These are phyloP conservation scores for Elsinoe perseae DNA, from an alignment of 2,329 filamentous ascomycete species.

Conservation along the genomic window DNA sequence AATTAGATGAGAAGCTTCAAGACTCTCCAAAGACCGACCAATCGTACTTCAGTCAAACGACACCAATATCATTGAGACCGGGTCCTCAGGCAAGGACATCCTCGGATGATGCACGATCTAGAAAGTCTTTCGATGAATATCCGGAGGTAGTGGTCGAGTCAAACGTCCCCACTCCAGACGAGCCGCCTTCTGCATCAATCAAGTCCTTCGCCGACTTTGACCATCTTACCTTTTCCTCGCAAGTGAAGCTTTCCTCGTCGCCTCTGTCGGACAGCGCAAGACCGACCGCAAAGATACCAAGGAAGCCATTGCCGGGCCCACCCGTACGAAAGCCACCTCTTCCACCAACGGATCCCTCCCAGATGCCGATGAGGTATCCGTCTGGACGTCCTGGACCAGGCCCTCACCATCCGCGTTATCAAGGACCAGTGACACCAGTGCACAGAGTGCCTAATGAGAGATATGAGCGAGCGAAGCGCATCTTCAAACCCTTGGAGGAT, in stretches of 20 bases:
- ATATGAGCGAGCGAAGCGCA: slow-evolving; percentile 42
- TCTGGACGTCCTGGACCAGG: slow-evolving; percentile 5
- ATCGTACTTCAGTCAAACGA: not conserved
- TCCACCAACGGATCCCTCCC: slow-evolving; percentile 24
- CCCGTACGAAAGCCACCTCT: slow-evolving; percentile 29
- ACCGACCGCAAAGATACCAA: slow-evolving; percentile 15
- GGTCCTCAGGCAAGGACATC: not conserved
- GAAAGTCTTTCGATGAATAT: not conserved
- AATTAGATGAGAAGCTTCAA: slow-evolving; percentile 11
- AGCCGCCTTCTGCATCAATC: slow-evolving; percentile 15
- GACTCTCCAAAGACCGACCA: slow-evolving; percentile 9
- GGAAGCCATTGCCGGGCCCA: slow-evolving; percentile 24
- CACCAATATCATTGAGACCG: not conserved
- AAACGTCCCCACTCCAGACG: slow-evolving; percentile 7
- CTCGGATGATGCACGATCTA: not conserved
- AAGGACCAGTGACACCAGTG: slow-evolving; percentile 24
- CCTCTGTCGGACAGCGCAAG: slow-evolving; percentile 3
- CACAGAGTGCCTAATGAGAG: slow-evolving; percentile 23
- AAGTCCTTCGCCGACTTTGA: slow-evolving; percentile 17
- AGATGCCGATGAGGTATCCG: slow-evolving; percentile 10
- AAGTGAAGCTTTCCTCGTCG: slow-evolving; percentile 2
- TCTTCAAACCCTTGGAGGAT: slow-evolving; percentile 71
- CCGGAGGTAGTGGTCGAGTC: slow-evolving; percentile 8
- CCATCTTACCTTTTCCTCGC: slow-evolving; percentile 11
- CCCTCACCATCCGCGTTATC: slow-evolving; percentile 25